Conservation (phyloP, 768 basidiomycete genomes). For the Lentinus tigrinus region DNA sequence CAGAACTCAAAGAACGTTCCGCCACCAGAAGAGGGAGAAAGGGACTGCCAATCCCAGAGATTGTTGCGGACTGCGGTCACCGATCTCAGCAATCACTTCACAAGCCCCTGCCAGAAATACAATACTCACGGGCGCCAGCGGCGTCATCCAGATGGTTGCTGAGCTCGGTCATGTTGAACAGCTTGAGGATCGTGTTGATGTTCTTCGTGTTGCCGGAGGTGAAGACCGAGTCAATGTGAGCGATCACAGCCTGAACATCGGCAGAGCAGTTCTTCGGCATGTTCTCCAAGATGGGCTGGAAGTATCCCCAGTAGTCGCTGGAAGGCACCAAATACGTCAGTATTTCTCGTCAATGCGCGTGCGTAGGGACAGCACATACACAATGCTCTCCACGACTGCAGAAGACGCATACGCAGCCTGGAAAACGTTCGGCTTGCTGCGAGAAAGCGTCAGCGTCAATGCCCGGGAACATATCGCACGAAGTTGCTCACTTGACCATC, state of each 20-base stretch:
- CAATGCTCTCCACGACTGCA: slow-evolving; percentile 62
- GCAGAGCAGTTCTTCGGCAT: slow-evolving; percentile 76
- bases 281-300: slow-evolving; percentile 64
- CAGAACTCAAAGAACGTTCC: slow-evolving; percentile 59
- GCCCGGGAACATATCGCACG: neutral
- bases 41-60: slow-evolving; percentile 67
- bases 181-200: slow-evolving; percentile 53
- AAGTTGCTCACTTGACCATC: slow-evolving; percentile 56
- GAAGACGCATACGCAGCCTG: slow-evolving; percentile 67
- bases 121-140: slow-evolving; percentile 49
- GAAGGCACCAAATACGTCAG: neutral
- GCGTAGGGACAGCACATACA: slow-evolving; percentile 22
- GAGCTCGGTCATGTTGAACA: slow-evolving; percentile 54
- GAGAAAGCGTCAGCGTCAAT: neutral
- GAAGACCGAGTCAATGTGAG: slow-evolving; percentile 60
- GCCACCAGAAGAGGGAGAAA: slow-evolving; percentile 50
- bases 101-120: neutral
- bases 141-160: slow-evolving; percentile 62
- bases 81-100: neutral
- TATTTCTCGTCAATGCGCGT: neutral
- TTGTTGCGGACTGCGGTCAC: slow-evolving; percentile 38
- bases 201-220: slow-evolving; percentile 41
- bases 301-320: slow-evolving; percentile 69
- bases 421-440: slow-evolving; percentile 59
- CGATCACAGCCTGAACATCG: slow-evolving; percentile 63